Base-by-base conservation (phyloP, 352 stramenopile species). In the Pythium folliculosum region DNA sequence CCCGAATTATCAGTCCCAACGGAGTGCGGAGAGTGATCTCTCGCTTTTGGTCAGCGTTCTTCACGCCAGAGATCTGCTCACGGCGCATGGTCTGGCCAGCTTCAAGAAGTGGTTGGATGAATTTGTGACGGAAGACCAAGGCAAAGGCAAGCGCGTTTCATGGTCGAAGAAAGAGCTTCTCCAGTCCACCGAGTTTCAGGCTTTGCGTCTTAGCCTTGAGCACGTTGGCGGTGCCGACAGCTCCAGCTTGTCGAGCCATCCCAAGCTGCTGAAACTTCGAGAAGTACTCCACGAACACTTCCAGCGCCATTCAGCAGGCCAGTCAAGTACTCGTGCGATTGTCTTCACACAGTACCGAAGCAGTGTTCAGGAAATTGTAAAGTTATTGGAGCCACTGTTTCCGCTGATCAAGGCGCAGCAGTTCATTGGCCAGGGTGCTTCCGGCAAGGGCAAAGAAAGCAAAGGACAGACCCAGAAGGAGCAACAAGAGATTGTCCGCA, bases 311-410 rank as follows among this genome's bases (percentile, higher is more conserved):
- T 62, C 77, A 4, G 67, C 67, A 7, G 85, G 77, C 0, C 68
- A 77, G 27, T 92, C 82, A 38, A 97, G 84, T 40, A 99, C 97
- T 6, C 80, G 96, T 13, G 97, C 90, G 5, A 99, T 99, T 63
- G 95, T 99, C 5, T 99, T 99, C 74, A 98, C 96, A 8, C 94
- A 99, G 66, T 98, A 95, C 71, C 87, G 98, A 64, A 89, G 91
- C 45, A 98, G 89, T 60, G 97, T 99, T 1, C 78, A 74, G 6
- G 96, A 98, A 69, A 99, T 99, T 63, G 89, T 98, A 2, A 71
- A 69, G 6, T 69, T 97, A 22, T 65, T 98, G 16, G 69, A 73
- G 2, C 74, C 79, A 16, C 72, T 94, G 19, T 66, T 82, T 21
- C 86, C 81, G 32, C 71, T 97, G n/a, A 63, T 99, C 23, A 93